These are phyloP conservation scores for Nicotiana sylvestris DNA, from an alignment of 257 asterid species.

Conservation along the genomic window DNA sequence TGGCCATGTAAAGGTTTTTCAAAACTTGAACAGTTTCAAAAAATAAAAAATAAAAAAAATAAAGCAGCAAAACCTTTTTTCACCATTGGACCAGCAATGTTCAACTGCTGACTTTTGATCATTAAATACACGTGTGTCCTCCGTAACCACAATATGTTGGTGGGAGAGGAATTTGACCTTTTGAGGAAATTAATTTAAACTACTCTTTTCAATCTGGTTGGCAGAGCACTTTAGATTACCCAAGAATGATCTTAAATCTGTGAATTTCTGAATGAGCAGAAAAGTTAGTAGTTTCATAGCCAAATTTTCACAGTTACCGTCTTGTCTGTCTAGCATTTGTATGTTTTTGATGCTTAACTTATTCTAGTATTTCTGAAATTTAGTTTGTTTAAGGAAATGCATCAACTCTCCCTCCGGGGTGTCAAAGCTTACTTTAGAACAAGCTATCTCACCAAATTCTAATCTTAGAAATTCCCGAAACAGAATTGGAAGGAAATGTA, in stretches of 20 bases:
- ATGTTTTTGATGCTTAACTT: not conserved
- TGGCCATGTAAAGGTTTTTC: not conserved
- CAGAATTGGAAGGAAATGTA: not conserved
- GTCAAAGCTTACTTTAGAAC: slow-evolving; percentile 2
- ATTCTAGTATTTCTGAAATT: not conserved
- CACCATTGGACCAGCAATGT: not conserved
- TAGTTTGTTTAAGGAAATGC: not conserved
- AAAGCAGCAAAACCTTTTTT: not conserved
- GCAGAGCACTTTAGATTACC: not conserved
- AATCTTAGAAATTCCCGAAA: not conserved
- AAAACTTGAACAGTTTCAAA: not conserved
- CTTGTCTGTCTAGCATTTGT: not conserved
- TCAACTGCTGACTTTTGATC: slow-evolving; percentile 2
- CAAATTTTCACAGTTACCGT: not conserved
- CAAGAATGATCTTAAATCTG: not conserved
- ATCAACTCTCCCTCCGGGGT: not conserved
- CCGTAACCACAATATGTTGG: not conserved
- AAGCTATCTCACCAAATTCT: slow-evolving; percentile 3
- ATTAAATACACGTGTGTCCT: not conserved
- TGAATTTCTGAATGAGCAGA: not conserved
- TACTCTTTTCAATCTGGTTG: not conserved
- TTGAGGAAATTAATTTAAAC: not conserved
- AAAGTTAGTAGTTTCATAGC: not conserved
- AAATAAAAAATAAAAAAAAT: not conserved
- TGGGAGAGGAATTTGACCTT: slow-evolving; percentile 1